A percentile compares a stretch with the other conserved stretches of the same genome.
Conservation (phyloP, 2,329 filamentous ascomycete genomes). For the Ceratocystis cubensis region DNA sequence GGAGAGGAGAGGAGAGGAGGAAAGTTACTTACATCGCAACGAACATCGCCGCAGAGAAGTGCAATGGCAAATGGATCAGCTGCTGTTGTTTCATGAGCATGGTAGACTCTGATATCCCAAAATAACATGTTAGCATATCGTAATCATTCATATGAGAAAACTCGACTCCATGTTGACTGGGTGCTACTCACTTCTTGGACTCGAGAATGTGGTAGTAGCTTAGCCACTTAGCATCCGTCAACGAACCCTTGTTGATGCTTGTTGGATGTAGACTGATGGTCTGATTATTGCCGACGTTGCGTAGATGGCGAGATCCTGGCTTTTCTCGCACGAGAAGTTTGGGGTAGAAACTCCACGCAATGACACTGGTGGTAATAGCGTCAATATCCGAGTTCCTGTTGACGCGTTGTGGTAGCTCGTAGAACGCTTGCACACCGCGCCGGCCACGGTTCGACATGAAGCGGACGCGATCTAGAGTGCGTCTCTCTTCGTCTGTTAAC, state of each 20-base stretch:
- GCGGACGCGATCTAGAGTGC: conserved; percentile 54
- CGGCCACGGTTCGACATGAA: conserved; percentile 41
- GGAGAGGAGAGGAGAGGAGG: neutral
- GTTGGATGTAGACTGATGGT: conserved; percentile 74
- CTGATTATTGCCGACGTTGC: conserved; percentile 89
- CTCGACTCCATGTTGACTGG: neutral
- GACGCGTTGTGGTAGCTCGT: conserved; percentile 64
- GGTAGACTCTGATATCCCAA: conserved; percentile 50
- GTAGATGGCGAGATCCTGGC: conserved; percentile 57
- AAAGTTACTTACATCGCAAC: conserved; percentile 54
- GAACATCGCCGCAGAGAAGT: conserved; percentile 75
- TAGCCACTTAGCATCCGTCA: conserved; percentile 58
- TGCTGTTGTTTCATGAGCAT: conserved; percentile 78
- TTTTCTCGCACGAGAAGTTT: conserved; percentile 75
- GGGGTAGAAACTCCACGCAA: conserved; percentile 92
- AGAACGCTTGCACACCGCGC: conserved; percentile 56
- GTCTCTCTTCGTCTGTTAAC: conserved; percentile 60
- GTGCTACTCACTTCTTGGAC: conserved; percentile 52
- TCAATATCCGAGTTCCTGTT: conserved; percentile 72
- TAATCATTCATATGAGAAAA: neutral
- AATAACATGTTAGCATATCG: neutral
- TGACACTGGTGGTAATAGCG: conserved; percentile 62
- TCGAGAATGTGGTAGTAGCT: conserved; percentile 98
- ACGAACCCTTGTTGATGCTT: conserved; percentile 68
- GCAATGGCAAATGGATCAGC: conserved; percentile 72